These are phyloP conservation scores for Calonectria pauciramosa DNA, from an alignment of 2,329 filamentous ascomycete species.

Conservation along the genomic window DNA sequence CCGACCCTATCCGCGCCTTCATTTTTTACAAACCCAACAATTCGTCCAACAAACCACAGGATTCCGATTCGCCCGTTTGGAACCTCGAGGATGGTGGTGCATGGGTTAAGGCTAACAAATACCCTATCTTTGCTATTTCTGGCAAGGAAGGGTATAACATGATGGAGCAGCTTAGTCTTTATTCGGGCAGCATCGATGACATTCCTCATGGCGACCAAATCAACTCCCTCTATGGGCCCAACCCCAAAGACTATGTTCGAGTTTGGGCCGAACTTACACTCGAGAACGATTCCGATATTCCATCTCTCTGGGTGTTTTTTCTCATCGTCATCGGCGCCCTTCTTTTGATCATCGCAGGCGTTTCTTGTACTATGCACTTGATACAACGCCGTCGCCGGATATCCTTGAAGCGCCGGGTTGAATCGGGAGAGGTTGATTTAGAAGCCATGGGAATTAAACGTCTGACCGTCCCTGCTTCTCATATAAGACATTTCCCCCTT, in stretches of 20 bases:
- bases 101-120: constrained; percentile 81
- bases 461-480: constrained; percentile 79
- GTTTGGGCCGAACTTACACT: constrained; percentile 70
- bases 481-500: constrained; percentile 81
- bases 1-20: constrained; percentile 72
- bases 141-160: constrained; percentile 75
- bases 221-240: constrained; percentile 65
- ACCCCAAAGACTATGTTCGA: constrained; percentile 71
- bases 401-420: constrained; percentile 77
- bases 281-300: constrained; percentile 64
- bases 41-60: constrained; percentile 73
- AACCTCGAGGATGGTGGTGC: constrained; percentile 74
- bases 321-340: constrained; percentile 80
- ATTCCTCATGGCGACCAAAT: constrained; percentile 72
- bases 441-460: constrained; percentile 89
- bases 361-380: constrained; percentile 81
- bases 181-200: constrained; percentile 80
- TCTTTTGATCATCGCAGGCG: constrained; percentile 74
- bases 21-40: constrained; percentile 74
- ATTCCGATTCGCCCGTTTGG: constrained; percentile 76
- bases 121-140: constrained; percentile 87
- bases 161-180: constrained; percentile 79
- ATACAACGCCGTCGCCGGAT: constrained; percentile 80
- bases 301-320: constrained; percentile 86
- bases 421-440: constrained; percentile 84